These are phyloP conservation scores for Cicer cuneatum DNA, from an alignment of 306 rosid species.

Conservation along the genomic window DNA sequence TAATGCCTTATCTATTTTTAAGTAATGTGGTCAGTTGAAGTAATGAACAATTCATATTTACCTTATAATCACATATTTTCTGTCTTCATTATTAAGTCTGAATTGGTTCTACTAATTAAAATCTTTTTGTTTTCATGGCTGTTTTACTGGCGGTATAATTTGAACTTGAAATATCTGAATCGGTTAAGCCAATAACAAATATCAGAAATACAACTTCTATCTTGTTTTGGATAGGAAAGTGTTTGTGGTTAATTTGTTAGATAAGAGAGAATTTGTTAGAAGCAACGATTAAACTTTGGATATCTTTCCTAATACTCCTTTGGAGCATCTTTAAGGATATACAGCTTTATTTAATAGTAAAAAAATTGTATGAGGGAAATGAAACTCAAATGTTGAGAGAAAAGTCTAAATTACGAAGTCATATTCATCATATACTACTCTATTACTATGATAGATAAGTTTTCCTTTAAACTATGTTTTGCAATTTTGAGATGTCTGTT, in stretches of 20 bases:
- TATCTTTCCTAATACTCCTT: no score
- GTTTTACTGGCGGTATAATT: background rate
- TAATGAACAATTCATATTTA: constrained; percentile 46
- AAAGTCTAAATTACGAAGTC: background rate
- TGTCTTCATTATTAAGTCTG: background rate
- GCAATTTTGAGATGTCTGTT: background rate
- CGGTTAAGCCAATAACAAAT: background rate
- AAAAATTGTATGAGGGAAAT: background rate
- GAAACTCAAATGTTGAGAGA: background rate
- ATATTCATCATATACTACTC: background rate
- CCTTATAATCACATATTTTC: constrained; percentile 29
- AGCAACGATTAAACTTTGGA: no score
- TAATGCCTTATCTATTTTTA: constrained; percentile 42
- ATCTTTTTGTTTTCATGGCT: background rate
- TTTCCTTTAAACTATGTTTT: background rate
- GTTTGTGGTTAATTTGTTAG: no score
- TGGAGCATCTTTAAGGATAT: background rate
- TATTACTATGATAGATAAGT: background rate
- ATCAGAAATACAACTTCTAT: background rate
- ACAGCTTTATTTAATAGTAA: background rate
- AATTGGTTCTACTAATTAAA: background rate
- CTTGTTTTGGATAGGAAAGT: background rate
- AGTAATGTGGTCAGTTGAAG: constrained; percentile 45
- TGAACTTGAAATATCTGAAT: background rate
- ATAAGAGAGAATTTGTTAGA: no score